phyloP scores from a whole-genome alignment of 805 yeast genomes.

The Wickerhamiella qilinensis region DNA sequence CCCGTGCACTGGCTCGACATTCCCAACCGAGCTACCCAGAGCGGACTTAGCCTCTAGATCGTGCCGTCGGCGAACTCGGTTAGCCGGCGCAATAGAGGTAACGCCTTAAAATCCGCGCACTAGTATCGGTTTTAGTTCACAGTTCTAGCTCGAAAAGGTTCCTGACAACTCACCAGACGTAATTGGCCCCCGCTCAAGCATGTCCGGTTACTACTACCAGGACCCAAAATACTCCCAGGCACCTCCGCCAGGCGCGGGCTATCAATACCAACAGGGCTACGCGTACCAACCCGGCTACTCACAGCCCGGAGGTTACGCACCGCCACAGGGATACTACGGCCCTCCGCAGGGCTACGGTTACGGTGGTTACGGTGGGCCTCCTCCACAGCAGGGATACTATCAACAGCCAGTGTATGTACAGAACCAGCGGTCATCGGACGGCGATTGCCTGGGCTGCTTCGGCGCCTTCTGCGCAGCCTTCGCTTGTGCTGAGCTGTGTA shows the following conservation, averaged over 20 bases:
- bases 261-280: neutral
- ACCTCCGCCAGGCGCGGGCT: neutral
- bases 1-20: too few species aligned
- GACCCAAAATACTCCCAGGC: neutral
- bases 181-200: neutral
- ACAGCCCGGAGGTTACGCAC: neutral
- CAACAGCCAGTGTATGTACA: neutral
- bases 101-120: too few species aligned
- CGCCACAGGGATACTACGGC: neutral
- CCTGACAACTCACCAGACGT: neutral
- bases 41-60: too few species aligned
- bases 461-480: neutral
- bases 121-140: too few species aligned
- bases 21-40: too few species aligned
- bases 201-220: neutral
- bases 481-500: neutral
- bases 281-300: too few species aligned
- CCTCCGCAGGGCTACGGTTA: neutral
- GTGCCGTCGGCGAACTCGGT: too few species aligned
- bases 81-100: too few species aligned
- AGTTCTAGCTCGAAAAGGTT: neutral
- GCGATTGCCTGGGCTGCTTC: neutral
- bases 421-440: neutral
- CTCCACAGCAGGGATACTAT: neutral
- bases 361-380: neutral